Evolutionary conservation across 768 basidiomycete genomes (phyloP), one percentile per base, ranked within the genome.

Genomic region (Coprinopsis marcescibilis): DNA sequence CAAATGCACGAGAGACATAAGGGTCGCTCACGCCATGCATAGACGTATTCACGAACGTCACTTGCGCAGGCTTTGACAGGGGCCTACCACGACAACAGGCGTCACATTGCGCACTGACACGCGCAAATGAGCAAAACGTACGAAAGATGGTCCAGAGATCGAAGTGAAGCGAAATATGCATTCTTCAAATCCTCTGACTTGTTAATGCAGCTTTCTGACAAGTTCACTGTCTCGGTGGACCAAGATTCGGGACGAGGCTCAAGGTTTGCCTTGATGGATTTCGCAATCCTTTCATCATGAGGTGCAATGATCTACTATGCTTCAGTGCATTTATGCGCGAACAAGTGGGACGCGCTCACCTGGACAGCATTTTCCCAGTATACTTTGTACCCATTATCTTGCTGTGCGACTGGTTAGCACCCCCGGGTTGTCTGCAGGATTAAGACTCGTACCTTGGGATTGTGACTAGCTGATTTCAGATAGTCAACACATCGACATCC

Each of bases 291-390:
- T 52, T 65, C 62, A 60, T 94, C 91, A 57, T 92, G 88, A 0
- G 91, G 91, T 4, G 68, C 73, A 46, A 92, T 90, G 43, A 94
- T 94, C 83, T 94, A 53, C 0, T 47, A 51, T 6, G 36, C 4
- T 39, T 53, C 6, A 20, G 24, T 13, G 13, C 29, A 21, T 29
- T 21, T 44, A n/a, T 15, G 25, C 1, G 5, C 12, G 12, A 29
- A 14, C 11, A 21, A 33, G 35, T 29, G 26, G 13, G 19, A 36
- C 13, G 3, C 33, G 13, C 48, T 26, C 52, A 88, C 88, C 69
- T 91, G 89, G 0, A 90, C 84, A 0, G 77, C 87, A 56, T 91
- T 91, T 61, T 89, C 85, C 89, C 89, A 91, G 55, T 91, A 91
- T 38, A 81, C 89, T 66, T 93, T 94, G 66, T 85, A 92, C 2